A percentile compares a stretch with the other conserved stretches of the same genome.
Conservation (phyloP, 768 basidiomycete species). For the Hysterangium stoloniferum region DNA sequence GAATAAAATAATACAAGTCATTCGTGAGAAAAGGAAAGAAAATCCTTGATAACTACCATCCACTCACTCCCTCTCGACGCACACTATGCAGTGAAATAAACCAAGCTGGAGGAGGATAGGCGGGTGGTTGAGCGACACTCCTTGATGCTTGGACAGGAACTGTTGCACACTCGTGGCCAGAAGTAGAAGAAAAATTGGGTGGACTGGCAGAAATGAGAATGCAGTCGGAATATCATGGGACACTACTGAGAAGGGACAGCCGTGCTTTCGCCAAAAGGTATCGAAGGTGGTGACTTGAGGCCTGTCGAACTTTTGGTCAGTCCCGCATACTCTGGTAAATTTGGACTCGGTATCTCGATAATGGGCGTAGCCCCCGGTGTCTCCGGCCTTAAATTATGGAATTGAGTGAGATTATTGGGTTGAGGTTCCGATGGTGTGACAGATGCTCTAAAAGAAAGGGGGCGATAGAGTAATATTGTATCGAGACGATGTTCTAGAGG, state of each 20-base stretch:
- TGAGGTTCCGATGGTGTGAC: background rate
- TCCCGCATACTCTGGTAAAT: constrained; percentile 30
- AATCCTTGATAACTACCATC: background rate
- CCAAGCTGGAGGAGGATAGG: background rate
- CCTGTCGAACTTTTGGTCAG: constrained; percentile 35
- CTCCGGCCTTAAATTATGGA: constrained; percentile 24
- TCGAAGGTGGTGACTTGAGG: constrained; percentile 47
- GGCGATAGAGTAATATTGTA: too few relatives aligned
- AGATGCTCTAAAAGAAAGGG: constrained; percentile 8
- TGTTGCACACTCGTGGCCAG: background rate
- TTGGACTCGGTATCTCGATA: constrained; percentile 24
- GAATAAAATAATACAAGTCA: background rate
- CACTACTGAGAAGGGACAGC: constrained; percentile 34
- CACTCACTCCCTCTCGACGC: background rate
- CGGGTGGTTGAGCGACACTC: background rate
- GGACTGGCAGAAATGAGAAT: background rate
- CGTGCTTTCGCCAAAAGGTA: constrained; percentile 55
- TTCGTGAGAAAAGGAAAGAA: background rate
- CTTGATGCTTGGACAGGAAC: background rate
- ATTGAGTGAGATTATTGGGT: constrained; percentile 34
- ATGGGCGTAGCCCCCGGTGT: constrained; percentile 20
- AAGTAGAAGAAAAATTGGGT: background rate
- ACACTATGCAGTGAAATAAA: background rate
- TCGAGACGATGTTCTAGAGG: too few relatives aligned
- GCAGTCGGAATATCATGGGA: background rate